phyloP scores from a whole-genome alignment of 805 yeast genomes.

The Saccharomycopsis sp. region DNA sequence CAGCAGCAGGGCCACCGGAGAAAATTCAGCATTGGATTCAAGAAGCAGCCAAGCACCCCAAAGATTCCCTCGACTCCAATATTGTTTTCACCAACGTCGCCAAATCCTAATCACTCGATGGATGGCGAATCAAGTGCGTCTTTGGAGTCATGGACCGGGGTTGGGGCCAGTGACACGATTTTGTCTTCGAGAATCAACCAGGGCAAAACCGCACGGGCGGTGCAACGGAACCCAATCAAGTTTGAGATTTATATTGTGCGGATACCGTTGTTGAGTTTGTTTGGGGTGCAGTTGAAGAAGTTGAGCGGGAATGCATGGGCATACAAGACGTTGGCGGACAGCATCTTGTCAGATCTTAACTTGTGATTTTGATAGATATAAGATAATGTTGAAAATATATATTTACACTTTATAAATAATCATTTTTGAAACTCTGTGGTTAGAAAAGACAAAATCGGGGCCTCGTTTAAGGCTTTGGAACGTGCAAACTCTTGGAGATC shows the following conservation, averaged over 20 bases:
- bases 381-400: too few relatives aligned
- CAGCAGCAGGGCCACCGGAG: constrained; percentile 20
- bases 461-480: constrained; percentile 81
- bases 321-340: constrained; percentile 84
- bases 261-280: constrained; percentile 81
- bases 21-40: constrained; percentile 24
- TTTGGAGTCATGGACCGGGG: constrained; percentile 23
- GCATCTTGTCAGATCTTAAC: constrained; percentile 50
- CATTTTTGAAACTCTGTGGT: too few relatives aligned
- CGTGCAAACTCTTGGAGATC: constrained; percentile 82
- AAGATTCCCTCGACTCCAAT: constrained; percentile 21
- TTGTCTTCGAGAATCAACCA: constrained; percentile 20
- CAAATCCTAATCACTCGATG: constrained; percentile 19
- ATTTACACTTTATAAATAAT: too few relatives aligned
- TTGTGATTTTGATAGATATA: too few relatives aligned
- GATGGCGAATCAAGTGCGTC: constrained; percentile 25
- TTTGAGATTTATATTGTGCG: constrained; percentile 90
- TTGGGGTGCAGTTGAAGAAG: constrained; percentile 93
- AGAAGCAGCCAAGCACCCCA: constrained; percentile 20
- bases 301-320: constrained; percentile 91
- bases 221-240: constrained; percentile 54
- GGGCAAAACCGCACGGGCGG: constrained; percentile 13
- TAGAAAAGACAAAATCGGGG: too few relatives aligned
- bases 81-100: constrained; percentile 27
- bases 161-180: constrained; percentile 21